Conservation (phyloP, 2,329 filamentous ascomycete genomes). For the Thielaviopsis ethacetica region DNA sequence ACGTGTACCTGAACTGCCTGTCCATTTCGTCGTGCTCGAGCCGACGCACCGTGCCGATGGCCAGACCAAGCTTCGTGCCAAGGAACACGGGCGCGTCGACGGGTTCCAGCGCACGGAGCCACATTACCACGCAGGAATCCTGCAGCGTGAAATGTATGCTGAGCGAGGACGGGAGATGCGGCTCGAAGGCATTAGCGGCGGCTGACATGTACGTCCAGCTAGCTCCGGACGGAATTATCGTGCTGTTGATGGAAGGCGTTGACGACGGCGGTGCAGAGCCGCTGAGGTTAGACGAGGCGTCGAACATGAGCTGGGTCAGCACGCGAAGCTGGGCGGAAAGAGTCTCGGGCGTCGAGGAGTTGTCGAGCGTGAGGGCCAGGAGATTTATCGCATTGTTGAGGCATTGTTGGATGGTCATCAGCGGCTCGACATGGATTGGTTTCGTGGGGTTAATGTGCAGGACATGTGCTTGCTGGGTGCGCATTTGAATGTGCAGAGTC, state of each 20-base stretch:
- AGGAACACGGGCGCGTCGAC: constrained; percentile 44
- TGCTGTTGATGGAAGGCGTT: constrained; percentile 15
- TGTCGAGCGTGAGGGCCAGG: constrained; percentile 55
- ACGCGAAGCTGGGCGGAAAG: constrained; percentile 39
- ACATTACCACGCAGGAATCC: constrained; percentile 53
- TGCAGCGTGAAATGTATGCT: constrained; percentile 57
- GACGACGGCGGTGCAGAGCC: constrained; percentile 28
- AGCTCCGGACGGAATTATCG: constrained; percentile 18
- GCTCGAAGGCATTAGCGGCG: constrained; percentile 26
- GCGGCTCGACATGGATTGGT: constrained; percentile 46
- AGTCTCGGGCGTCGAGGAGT: constrained; percentile 37
- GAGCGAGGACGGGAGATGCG: constrained; percentile 40
- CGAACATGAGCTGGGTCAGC: constrained; percentile 35
- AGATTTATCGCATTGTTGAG: constrained; percentile 75
- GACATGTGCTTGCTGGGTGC: constrained; percentile 41
- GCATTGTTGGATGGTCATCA: constrained; percentile 56
- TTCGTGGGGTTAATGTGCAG: constrained; percentile 31
- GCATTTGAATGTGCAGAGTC: constrained; percentile 63
- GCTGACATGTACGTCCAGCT: constrained; percentile 30
- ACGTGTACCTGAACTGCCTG: constrained; percentile 50
- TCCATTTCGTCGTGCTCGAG: constrained; percentile 69
- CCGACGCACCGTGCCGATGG: constrained; percentile 46
- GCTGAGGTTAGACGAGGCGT: constrained; percentile 36
- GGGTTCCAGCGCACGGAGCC: constrained; percentile 53
- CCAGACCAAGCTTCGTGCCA: constrained; percentile 52